phyloP scores from a whole-genome alignment of 2,329 filamentous ascomycete genomes.

The Clarireedia hainanense region DNA sequence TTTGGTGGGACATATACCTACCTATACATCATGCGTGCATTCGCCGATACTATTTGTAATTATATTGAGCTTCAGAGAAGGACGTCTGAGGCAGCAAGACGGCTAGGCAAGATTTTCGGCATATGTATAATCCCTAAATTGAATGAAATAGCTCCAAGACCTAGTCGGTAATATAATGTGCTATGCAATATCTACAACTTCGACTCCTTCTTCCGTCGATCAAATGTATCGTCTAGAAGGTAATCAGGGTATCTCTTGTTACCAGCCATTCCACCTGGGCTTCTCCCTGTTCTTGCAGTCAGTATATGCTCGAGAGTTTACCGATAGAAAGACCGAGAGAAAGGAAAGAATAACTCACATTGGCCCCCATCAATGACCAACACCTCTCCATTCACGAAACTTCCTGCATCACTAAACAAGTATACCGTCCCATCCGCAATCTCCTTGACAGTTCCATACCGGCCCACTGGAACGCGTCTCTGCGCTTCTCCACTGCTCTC shows the following conservation, averaged over 20 bases:
- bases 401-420: constrained; percentile 77
- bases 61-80: too few relatives aligned
- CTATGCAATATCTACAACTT: neutral
- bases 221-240: constrained; percentile 21
- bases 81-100: too few relatives aligned
- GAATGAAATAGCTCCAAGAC: neutral
- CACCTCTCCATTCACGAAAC: constrained; percentile 76
- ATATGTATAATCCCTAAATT: neutral
- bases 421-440: constrained; percentile 90
- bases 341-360: constrained; percentile 12
- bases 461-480: constrained; percentile 59
- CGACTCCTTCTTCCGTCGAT: constrained; percentile 9
- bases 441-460: constrained; percentile 74
- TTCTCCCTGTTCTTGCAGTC: constrained; percentile 12
- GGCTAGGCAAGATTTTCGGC: too few relatives aligned
- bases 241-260: constrained; percentile 24
- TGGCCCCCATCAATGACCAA: constrained; percentile 60
- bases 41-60: too few relatives aligned
- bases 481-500: constrained; percentile 19
- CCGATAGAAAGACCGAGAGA: neutral
- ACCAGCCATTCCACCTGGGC: constrained; percentile 16
- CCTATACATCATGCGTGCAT: too few relatives aligned
- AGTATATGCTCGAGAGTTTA: neutral
- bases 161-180: neutral
- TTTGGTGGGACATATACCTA: too few relatives aligned